These are phyloP conservation scores for Pseudogymnoascus destructans DNA, from an alignment of 2,329 filamentous ascomycete genomes.

Conservation along the genomic window DNA sequence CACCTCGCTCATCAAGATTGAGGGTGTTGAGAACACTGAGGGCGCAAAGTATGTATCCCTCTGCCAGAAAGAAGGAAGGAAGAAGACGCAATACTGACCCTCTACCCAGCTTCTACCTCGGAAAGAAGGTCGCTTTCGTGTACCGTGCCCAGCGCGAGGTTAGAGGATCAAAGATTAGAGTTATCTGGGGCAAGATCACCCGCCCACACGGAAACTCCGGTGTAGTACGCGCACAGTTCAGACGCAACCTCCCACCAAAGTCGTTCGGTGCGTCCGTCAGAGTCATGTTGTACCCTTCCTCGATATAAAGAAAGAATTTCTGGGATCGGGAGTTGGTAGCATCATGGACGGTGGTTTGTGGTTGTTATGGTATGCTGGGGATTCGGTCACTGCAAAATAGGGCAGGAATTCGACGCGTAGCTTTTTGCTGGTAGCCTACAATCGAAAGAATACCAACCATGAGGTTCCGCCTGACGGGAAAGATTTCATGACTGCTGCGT, in stretches of 20 bases:
- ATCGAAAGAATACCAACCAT: conserved; percentile 32
- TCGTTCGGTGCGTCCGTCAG: conserved; percentile 93
- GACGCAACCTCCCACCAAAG: conserved; percentile 87
- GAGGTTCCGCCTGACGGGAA: not conserved
- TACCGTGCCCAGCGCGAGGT: conserved; percentile 93
- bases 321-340: conserved; percentile 39
- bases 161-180: conserved; percentile 94
- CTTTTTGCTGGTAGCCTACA: conserved; percentile 40
- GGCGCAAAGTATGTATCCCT: conserved; percentile 61
- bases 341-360: conserved; percentile 43
- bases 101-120: conserved; percentile 64
- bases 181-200: conserved; percentile 99
- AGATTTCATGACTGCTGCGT: not conserved
- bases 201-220: conserved; percentile 95
- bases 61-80: not conserved
- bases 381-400: conserved; percentile 34
- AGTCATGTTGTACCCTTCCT: conserved; percentile 96
- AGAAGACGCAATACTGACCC: conserved; percentile 16
- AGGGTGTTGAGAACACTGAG: conserved; percentile 85
- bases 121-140: conserved; percentile 98
- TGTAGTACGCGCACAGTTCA: conserved; percentile 95
- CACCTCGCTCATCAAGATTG: conserved; percentile 94
- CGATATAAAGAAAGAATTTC: conserved; percentile 60
- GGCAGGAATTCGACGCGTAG: conserved; percentile 42
- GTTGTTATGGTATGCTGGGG: conserved; percentile 39